phyloP scores from a whole-genome alignment of 176 grass and related monocot species.

The Ananas comosus region DNA sequence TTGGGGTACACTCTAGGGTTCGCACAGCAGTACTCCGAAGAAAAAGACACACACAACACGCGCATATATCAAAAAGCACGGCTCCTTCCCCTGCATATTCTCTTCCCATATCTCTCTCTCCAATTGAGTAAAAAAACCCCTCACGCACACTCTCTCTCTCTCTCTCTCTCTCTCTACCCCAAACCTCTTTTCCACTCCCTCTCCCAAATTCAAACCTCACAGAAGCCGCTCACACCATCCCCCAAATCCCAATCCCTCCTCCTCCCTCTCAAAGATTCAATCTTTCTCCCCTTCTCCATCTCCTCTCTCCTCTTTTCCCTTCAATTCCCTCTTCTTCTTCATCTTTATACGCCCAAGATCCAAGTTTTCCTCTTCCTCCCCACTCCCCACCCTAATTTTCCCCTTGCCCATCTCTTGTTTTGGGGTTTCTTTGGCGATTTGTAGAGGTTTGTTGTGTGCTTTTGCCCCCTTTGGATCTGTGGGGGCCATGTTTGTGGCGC shows the following conservation, averaged over 20 bases:
- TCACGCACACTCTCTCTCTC: too few species aligned
- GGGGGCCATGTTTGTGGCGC: too few species aligned
- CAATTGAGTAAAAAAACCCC: neutral
- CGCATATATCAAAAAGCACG: too few species aligned
- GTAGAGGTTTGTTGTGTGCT: too few species aligned
- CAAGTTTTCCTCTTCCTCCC: neutral
- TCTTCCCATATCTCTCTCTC: neutral
- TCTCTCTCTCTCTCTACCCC: neutral
- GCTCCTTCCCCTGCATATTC: neutral
- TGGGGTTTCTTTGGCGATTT: neutral
- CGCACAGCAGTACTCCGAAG: too few species aligned
- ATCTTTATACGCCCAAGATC: neutral
- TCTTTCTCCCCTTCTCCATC: neutral
- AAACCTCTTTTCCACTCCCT: neutral
- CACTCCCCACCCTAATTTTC: neutral
- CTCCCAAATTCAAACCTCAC: neutral
- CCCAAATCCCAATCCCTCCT: neutral
- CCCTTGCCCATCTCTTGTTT: neutral
- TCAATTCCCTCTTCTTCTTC: neutral
- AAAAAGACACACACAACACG: too few species aligned
- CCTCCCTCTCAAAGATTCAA: neutral
- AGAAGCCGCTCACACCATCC: neutral
- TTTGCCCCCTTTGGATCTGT: too few species aligned
- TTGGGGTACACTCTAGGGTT: too few species aligned
- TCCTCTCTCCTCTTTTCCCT: neutral